Evolutionary conservation across 306 rosid species (phyloP).

Genomic region (Potentilla sterilis): DNA sequence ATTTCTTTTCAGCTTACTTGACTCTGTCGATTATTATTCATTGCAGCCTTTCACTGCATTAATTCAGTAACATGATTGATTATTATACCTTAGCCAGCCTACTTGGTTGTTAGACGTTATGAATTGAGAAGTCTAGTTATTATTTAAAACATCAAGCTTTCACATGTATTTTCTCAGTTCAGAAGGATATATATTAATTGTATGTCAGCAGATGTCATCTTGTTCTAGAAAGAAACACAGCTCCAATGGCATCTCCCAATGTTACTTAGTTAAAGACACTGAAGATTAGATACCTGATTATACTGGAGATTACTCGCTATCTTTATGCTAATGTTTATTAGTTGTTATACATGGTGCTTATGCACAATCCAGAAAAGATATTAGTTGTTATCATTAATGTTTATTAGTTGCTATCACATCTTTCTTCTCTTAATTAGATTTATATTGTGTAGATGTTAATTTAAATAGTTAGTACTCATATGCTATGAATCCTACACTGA

Average conservation of each 20-base stretch:
- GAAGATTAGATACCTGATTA: not conserved
- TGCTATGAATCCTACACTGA: not conserved
- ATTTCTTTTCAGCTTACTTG: not conserved
- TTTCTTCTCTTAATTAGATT: not conserved
- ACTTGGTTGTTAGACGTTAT: not conserved
- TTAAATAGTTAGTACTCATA: conserved; percentile 14
- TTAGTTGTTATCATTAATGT: too few species aligned
- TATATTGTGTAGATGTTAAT: not conserved
- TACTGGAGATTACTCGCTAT: not conserved
- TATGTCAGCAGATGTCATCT: not conserved
- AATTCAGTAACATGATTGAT: conserved; percentile 9
- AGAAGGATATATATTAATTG: conserved; percentile 4
- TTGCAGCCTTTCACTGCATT: not conserved
- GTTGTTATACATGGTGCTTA: not conserved
- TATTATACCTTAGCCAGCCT: not conserved
- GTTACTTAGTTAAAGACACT: not conserved
- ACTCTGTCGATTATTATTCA: not conserved
- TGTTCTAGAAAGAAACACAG: not conserved
- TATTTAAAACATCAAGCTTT: not conserved
- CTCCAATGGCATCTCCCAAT: not conserved
- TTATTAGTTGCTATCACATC: not conserved
- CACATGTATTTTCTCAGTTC: not conserved
- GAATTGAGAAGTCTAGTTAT: not conserved
- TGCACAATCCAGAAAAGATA: not conserved
- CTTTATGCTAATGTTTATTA: not conserved